phyloP scores from a whole-genome alignment of 2,329 filamentous ascomycete genomes.

The Grosmannia penicillata region DNA sequence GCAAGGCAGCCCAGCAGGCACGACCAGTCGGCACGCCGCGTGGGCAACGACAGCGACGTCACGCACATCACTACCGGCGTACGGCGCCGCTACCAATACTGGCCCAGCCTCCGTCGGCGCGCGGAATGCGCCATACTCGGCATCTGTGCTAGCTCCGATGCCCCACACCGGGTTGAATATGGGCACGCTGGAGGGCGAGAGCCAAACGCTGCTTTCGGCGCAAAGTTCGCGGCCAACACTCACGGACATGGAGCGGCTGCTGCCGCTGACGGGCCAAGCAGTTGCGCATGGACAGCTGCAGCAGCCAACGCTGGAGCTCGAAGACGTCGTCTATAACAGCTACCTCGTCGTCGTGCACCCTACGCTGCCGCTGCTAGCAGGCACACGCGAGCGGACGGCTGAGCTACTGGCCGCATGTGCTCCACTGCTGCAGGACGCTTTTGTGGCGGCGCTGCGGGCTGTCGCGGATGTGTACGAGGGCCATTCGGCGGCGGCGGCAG shows the following conservation, averaged over 20 bases:
- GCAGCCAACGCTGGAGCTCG: not conserved
- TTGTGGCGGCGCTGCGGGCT: conserved; percentile 45
- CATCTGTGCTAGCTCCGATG: conserved; percentile 6
- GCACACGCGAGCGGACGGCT: conserved; percentile 38
- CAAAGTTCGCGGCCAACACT: conserved; percentile 4
- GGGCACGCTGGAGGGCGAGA: not conserved
- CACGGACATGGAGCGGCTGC: conserved; percentile 14
- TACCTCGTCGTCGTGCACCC: conserved; percentile 53
- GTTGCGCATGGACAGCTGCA: not conserved
- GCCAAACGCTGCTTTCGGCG: not conserved
- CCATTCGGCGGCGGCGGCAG: conserved; percentile 11
- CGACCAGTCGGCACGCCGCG: conserved; percentile 24
- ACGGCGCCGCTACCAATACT: not conserved
- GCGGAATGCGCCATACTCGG: conserved; percentile 5
- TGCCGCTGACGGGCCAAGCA: conserved; percentile 4
- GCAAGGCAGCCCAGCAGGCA: not conserved
- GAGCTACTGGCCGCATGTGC: conserved; percentile 42
- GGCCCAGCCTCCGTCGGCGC: conserved; percentile 13
- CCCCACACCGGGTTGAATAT: no score
- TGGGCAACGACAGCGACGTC: conserved; percentile 39
- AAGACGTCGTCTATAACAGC: conserved; percentile 17
- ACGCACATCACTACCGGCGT: no score
- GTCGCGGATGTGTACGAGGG: conserved; percentile 41
- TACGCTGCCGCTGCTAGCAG: conserved; percentile 50
- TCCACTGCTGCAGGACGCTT: conserved; percentile 43